Conservation (phyloP, 139 green algal genomes). For the Tetratostichococcus sp. region DNA sequence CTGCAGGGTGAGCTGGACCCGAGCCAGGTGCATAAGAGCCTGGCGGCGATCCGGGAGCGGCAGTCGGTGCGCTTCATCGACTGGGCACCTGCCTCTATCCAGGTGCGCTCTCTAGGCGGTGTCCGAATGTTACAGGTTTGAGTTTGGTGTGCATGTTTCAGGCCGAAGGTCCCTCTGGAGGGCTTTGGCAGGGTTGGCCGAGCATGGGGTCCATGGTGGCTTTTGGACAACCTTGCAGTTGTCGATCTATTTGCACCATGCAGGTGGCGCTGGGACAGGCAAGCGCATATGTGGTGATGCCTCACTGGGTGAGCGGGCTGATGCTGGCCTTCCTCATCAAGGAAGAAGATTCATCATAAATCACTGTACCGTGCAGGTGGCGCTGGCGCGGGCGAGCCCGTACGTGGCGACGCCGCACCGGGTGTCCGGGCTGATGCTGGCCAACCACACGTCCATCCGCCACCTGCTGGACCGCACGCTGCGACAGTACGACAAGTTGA, state of each 20-base stretch:
- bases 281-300: too few relatives aligned
- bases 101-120: conserved; percentile 52
- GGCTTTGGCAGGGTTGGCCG: too few relatives aligned
- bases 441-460: conserved; percentile 96
- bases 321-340: too few relatives aligned
- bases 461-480: conserved; percentile 87
- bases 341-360: too few relatives aligned
- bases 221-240: too few relatives aligned
- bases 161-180: too few relatives aligned
- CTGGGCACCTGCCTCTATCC: conserved; percentile 93
- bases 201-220: too few relatives aligned
- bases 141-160: background rate
- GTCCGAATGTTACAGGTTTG: too few relatives aligned
- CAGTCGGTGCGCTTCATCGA: conserved; percentile 96
- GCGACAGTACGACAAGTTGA: conserved; percentile 94
- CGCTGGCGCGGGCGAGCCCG: conserved; percentile 88
- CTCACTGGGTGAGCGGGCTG: too few relatives aligned
- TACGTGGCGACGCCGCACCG: conserved; percentile 84
- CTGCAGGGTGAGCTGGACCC: conserved; percentile 88
- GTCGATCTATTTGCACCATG: too few relatives aligned
- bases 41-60: conserved; percentile 94
- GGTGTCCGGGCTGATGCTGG: conserved; percentile 95
- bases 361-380: conserved; percentile 81
- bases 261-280: too few relatives aligned
- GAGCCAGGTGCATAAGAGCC: conserved; percentile 92